phyloP scores from a whole-genome alignment of 441 rosid genomes.

The Brassica hybrid region DNA sequence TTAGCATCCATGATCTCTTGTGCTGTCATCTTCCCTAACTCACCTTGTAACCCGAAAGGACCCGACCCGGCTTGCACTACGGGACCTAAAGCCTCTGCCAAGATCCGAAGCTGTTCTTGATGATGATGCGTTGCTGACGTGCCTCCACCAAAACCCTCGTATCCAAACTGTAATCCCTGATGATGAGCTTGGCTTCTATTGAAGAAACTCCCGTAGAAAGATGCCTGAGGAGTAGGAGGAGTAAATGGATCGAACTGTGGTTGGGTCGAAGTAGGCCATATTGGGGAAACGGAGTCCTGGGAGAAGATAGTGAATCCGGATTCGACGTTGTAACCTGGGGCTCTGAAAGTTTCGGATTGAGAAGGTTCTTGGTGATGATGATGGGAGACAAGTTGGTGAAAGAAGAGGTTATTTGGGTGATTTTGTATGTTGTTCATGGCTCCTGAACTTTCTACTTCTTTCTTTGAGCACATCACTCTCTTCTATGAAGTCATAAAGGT shows the following conservation, averaged over 20 bases:
- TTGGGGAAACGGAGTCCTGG: constrained; percentile 63
- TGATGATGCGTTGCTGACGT: constrained; percentile 42
- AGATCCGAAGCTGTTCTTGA: constrained; percentile 72
- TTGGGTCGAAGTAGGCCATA: constrained; percentile 61
- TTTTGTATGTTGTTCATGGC: constrained; percentile 60
- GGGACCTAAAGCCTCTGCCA: constrained; percentile 85
- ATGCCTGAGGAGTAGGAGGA: constrained; percentile 53
- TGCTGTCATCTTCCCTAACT: constrained; percentile 85
- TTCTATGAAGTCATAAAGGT: constrained; percentile 35
- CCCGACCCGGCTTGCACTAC: constrained; percentile 64
- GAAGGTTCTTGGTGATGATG: constrained; percentile 46
- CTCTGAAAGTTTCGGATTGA: constrained; percentile 51
- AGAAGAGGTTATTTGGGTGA: constrained; percentile 68
- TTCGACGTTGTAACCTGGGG: constrained; percentile 44
- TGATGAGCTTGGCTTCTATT: constrained; percentile 49
- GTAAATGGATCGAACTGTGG: constrained; percentile 71
- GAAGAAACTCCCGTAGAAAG: constrained; percentile 67
- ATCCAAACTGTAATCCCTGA: constrained; percentile 68
- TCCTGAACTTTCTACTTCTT: constrained; percentile 34
- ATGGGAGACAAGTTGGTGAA: constrained; percentile 58
- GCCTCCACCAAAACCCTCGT: constrained; percentile 57
- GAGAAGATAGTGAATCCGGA: constrained; percentile 54
- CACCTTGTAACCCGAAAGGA: constrained; percentile 81
- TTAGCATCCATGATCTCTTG: constrained; percentile 98
- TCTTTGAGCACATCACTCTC: constrained; percentile 46